Evolutionary conservation across 2,329 filamentous ascomycete species (phyloP).

Genomic region (Colletotrichum endophyticum): DNA sequence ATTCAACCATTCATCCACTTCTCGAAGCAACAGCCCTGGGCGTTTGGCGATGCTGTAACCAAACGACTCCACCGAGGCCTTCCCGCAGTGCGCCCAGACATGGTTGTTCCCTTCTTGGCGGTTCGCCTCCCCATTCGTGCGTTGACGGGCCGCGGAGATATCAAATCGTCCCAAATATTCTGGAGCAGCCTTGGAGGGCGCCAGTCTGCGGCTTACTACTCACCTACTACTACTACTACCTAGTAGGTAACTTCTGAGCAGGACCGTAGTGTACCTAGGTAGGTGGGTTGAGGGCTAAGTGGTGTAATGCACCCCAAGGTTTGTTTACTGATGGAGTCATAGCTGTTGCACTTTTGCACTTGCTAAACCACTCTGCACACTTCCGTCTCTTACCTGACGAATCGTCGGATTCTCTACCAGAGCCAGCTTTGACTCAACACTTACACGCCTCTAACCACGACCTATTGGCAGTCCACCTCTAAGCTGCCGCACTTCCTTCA

Average conservation of each 20-base stretch:
- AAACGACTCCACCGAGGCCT: neutral
- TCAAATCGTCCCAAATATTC: neutral
- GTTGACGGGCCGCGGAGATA: constrained; percentile 13
- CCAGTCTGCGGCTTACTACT: neutral
- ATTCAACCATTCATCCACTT: neutral
- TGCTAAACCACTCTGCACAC: neutral
- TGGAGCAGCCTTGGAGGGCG: neutral
- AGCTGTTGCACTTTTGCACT: neutral
- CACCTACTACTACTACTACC: neutral
- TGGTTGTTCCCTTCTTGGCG: neutral
- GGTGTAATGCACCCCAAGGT: neutral
- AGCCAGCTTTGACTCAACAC: neutral
- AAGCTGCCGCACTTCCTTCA: neutral
- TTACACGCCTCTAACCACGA: neutral
- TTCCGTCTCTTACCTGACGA: neutral
- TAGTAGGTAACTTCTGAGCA: neutral
- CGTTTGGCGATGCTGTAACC: neutral
- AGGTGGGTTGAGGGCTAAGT: neutral
- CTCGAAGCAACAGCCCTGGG: neutral
- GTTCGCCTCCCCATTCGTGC: constrained; percentile 7
- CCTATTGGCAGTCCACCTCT: neutral
- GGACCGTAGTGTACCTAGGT: neutral
- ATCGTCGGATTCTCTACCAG: neutral
- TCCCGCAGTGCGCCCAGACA: neutral
- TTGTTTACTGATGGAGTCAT: neutral